Base-by-base conservation (phyloP, 805 yeast species). In the Ogataea pilisensis region DNA sequence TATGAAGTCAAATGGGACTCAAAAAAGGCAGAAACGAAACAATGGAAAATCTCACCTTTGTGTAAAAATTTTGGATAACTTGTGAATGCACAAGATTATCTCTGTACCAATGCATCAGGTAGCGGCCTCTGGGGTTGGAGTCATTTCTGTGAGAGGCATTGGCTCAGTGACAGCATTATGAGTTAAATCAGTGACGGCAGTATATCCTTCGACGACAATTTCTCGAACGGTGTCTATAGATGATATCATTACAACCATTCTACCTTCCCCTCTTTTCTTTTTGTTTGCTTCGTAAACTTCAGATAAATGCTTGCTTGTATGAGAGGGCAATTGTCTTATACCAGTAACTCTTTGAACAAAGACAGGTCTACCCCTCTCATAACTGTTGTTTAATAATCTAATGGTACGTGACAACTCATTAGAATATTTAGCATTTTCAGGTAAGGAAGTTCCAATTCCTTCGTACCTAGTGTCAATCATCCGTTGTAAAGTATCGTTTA, bases 391-490 rank as follows among this genome's bases (percentile, higher is more conserved):
- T 8, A 72, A 39, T 27, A 78, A 60, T 34, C 68, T 61, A 16
- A 68, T 30, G n/a, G 79, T 68, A 58, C 80, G 75, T 35, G 76
- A 65, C 29, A 80, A 43, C 61, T 84, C 90, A 57, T 79, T 80
- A 5, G 66, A 58, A 11, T 71, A 52, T 5, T 75, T 72, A 18
- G 59, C 53, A 43, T 64, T 62, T 17, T 63, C 64, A 16, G 85
- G 83, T 28, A 76, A 65, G 48, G 70, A 66, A 27, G 60, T 61
- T 17, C 37, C 48, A 14, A 37, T 16, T 18, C n/a, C 24, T 14
- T 41, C 19, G 17, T 46, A 42, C 21, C 42, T 37, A 13, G 22
- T 34, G 30, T 65, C 58, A 22, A 77, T 68, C 19, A 68, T 50
- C 2, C 66, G 57, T 45, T 73, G 80, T 38, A 84, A 58, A 26